Evolutionary conservation across 805 yeast genomes (phyloP).

Genomic region (Cyberlindnera mrakii): DNA sequence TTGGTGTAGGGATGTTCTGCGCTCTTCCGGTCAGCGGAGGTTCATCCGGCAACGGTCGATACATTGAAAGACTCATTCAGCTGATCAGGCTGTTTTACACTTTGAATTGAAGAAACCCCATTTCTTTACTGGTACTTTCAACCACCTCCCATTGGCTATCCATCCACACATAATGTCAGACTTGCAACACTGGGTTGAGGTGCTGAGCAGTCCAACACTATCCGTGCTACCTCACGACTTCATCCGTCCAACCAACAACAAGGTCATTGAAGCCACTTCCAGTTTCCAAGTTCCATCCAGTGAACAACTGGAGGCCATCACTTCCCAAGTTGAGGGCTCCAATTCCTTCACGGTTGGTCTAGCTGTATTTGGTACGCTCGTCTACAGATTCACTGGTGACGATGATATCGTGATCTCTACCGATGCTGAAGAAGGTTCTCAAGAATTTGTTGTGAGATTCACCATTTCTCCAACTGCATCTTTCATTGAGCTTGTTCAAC

Average conservation of each 20-base stretch:
- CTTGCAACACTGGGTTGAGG: constrained; percentile 53
- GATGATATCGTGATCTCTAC: constrained; percentile 90
- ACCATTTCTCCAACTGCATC: constrained; percentile 47
- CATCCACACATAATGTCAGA: constrained; percentile 11
- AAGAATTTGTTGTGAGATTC: constrained; percentile 58
- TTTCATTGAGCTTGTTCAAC: constrained; percentile 46
- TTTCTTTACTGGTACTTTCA: no score
- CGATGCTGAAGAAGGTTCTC: constrained; percentile 33
- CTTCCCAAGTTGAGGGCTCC: constrained; percentile 20
- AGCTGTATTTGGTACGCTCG: constrained; percentile 62
- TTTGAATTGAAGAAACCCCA: no score
- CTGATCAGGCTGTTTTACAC: no score
- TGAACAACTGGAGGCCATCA: constrained; percentile 17
- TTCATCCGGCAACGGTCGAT: no score
- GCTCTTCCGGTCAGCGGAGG: no score
- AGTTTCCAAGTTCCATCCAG: constrained; percentile 28
- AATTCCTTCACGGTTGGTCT: constrained; percentile 46
- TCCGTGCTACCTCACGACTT: constrained; percentile 87
- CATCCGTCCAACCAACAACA: constrained; percentile 66
- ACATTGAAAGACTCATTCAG: no score
- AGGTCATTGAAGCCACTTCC: constrained; percentile 56
- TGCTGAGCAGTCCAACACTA: constrained; percentile 73
- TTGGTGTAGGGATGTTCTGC: no score
- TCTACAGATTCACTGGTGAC: constrained; percentile 84
- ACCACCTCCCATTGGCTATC: background rate